Evolutionary conservation across 345 rosid genomes (phyloP).

Genomic region (Diplotaxis tenuifolia): DNA sequence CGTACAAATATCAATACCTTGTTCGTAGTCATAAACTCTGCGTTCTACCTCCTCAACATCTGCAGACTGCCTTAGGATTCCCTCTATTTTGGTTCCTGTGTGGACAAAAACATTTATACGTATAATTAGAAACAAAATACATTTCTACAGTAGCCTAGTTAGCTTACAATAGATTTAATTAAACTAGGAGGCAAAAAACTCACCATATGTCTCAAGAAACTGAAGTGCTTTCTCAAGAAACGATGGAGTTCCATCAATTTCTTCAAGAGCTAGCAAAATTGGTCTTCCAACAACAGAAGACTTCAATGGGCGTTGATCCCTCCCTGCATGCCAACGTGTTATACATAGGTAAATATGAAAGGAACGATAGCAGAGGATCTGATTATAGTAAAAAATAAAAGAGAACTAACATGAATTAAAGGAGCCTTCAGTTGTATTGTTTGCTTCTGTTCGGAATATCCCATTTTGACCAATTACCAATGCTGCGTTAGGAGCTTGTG

Average conservation of each 20-base stretch:
- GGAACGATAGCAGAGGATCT: slow-evolving; percentile 2
- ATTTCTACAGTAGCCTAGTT: background rate
- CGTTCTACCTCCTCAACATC: slow-evolving; percentile 98
- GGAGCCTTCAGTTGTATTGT: slow-evolving; percentile 72
- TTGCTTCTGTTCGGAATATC: slow-evolving; percentile 75
- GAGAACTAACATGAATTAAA: slow-evolving; percentile 74
- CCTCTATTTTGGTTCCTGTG: slow-evolving; percentile 80
- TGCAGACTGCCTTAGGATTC: slow-evolving; percentile 91
- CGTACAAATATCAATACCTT: slow-evolving; percentile 50
- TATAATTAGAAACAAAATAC: background rate
- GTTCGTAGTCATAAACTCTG: slow-evolving; percentile 90
- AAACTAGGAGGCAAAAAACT: slow-evolving; percentile 30
- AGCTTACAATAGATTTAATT: background rate
- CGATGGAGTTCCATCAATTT: slow-evolving; percentile 96
- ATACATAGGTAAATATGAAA: background rate
- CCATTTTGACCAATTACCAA: slow-evolving; percentile 91
- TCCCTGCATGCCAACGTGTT: slow-evolving; percentile 51
- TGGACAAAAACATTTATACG: background rate
- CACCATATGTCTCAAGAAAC: slow-evolving; percentile 89
- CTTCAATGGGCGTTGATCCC: slow-evolving; percentile 83
- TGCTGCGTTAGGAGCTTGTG: slow-evolving; percentile 97
- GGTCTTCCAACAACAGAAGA: slow-evolving; percentile 97
- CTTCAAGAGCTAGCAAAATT: slow-evolving; percentile 95
- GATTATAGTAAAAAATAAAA: background rate
- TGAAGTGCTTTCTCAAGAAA: slow-evolving; percentile 97